Evolutionary conservation across 176 grass and related monocot species (phyloP).

Genomic region (Juncus effusus): DNA sequence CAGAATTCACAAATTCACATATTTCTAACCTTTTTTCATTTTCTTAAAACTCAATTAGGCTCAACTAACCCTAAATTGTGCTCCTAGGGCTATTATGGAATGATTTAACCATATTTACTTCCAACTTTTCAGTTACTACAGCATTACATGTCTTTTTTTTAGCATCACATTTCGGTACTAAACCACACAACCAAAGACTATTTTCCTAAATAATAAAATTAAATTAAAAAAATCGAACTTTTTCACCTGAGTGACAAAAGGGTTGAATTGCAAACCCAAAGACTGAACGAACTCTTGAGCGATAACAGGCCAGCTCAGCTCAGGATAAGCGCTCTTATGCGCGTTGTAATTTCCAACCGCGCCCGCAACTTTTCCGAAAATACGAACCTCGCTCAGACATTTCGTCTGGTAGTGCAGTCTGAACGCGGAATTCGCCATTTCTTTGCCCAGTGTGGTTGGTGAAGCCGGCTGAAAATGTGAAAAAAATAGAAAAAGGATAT

Average conservation of each 20-base stretch:
- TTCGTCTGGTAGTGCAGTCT: slow-evolving; percentile 62
- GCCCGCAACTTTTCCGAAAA: slow-evolving; percentile 86
- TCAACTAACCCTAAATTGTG: too few relatives aligned
- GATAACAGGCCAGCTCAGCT: slow-evolving; percentile 73
- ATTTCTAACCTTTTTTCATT: too few relatives aligned
- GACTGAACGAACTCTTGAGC: slow-evolving; percentile 80
- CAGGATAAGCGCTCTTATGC: slow-evolving; percentile 73
- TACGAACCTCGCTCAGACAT: slow-evolving; percentile 47
- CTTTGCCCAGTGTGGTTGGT: slow-evolving; percentile 90
- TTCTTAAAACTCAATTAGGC: too few relatives aligned
- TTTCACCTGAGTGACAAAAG: slow-evolving; percentile 81
- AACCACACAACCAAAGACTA: too few relatives aligned
- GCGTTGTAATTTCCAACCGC: slow-evolving; percentile 99
- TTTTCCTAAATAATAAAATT: too few relatives aligned
- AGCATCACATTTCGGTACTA: too few relatives aligned
- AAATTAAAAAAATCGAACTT: too few relatives aligned
- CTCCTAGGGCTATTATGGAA: too few relatives aligned
- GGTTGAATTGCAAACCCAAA: slow-evolving; percentile 79
- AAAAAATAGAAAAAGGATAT: slow-evolving; percentile 23
- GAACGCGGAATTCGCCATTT: slow-evolving; percentile 89
- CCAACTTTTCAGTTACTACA: too few relatives aligned
- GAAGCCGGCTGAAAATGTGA: slow-evolving; percentile 69
- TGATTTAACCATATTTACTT: too few relatives aligned
- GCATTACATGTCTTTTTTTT: too few relatives aligned
- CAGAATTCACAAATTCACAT: too few relatives aligned